phyloP scores from a whole-genome alignment of 768 basidiomycete species.

The Plicaturopsis crispa region DNA sequence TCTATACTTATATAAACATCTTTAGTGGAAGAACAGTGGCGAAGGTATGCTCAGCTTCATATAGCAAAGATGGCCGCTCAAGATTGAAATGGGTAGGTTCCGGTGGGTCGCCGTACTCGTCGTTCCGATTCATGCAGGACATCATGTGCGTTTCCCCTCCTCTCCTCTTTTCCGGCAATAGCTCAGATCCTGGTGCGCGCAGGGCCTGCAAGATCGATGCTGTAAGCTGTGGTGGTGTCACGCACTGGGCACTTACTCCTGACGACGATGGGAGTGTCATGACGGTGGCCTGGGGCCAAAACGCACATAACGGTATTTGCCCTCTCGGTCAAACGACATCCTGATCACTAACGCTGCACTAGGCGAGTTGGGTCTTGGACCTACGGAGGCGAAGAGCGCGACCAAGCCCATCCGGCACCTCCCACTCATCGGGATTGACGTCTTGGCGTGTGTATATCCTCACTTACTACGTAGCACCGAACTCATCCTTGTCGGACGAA shows the following conservation, averaged over 20 bases:
- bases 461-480: slow-evolving; percentile 1
- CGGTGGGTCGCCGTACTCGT: slow-evolving; percentile 82
- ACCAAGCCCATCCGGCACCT: slow-evolving; percentile 73
- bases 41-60: too few relatives aligned
- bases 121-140: slow-evolving; percentile 82
- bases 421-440: slow-evolving; percentile 70
- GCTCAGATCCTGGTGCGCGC: slow-evolving; percentile 5
- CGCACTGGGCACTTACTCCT: slow-evolving; percentile 73
- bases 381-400: slow-evolving; percentile 76
- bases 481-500: not conserved
- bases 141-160: slow-evolving; percentile 51
- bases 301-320: slow-evolving; percentile 65
- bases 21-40: slow-evolving; percentile 89
- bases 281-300: slow-evolving; percentile 84
- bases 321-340: not conserved
- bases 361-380: slow-evolving; percentile 79
- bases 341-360: not conserved
- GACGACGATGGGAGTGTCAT: slow-evolving; percentile 73
- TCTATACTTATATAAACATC: too few relatives aligned
- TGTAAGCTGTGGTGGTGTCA: slow-evolving; percentile 78
- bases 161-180: not conserved
- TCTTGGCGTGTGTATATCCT: slow-evolving; percentile 53
- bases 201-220: slow-evolving; percentile 75
- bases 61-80: too few relatives aligned
- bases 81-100: slow-evolving; percentile 72